These are phyloP conservation scores for Aspergillus panamensis DNA, from an alignment of 495 filamentous ascomycete species.

Conservation along the genomic window DNA sequence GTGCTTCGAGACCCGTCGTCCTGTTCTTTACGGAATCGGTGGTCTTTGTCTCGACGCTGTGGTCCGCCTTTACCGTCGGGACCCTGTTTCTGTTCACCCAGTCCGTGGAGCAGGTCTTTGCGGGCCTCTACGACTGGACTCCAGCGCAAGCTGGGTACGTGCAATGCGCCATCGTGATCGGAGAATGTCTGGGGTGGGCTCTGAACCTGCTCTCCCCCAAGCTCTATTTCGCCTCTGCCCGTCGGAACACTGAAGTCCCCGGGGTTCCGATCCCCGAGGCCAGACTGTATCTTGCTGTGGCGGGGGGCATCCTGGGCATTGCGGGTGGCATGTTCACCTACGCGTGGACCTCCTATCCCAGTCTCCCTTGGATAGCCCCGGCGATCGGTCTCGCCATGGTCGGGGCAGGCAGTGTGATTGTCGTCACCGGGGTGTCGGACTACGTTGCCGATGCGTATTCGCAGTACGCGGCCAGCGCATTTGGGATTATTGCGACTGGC, in stretches of 20 bases:
- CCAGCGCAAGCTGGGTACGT: slow-evolving; percentile 35
- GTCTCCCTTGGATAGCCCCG: slow-evolving; percentile 25
- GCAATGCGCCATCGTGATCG: slow-evolving; percentile 38
- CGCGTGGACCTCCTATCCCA: slow-evolving; percentile 38
- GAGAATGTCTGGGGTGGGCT: slow-evolving; percentile 31
- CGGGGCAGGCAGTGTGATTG: slow-evolving; percentile 29
- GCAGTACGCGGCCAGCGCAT: slow-evolving; percentile 34
- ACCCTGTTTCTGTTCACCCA: slow-evolving; percentile 51
- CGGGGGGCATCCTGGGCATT: slow-evolving; percentile 32
- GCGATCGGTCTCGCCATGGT: slow-evolving; percentile 21
- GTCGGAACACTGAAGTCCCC: slow-evolving; percentile 31
- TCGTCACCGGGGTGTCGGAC: slow-evolving; percentile 31
- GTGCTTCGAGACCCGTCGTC: slow-evolving; percentile 38
- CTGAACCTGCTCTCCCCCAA: slow-evolving; percentile 25
- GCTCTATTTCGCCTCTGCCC: slow-evolving; percentile 31
- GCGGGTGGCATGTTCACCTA: slow-evolving; percentile 41
- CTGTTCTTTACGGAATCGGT: slow-evolving; percentile 54
- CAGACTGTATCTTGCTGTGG: slow-evolving; percentile 34
- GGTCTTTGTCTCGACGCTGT: slow-evolving; percentile 47
- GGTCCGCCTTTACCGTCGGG: slow-evolving; percentile 50
- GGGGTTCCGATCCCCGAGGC: slow-evolving; percentile 37
- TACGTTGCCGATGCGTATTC: slow-evolving; percentile 36
- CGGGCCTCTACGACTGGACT: slow-evolving; percentile 32
- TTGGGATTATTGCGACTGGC: slow-evolving; percentile 34
- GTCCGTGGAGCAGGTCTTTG: slow-evolving; percentile 41